Base-by-base conservation (phyloP, 1,284 basidiomycete species). In the Pseudozyma thailandica region DNA sequence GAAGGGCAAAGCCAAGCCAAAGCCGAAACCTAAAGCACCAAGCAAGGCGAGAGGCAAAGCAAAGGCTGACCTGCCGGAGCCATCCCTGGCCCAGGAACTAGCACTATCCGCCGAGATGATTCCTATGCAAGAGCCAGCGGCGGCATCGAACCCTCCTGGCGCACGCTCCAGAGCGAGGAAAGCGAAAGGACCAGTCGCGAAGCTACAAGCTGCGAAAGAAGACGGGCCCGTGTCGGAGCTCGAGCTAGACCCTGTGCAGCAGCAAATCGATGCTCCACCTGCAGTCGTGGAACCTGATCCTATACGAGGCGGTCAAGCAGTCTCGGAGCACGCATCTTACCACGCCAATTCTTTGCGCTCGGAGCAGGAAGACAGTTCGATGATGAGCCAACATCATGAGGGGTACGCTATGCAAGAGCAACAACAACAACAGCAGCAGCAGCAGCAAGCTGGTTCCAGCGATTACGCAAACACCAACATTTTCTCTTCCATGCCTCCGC, bases 221-320 rank as follows among this genome's bases (percentile, higher is more conserved):
- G 57, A 56, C 28, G 63, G 43, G 6, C 33, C 56, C 13, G 37
- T 66, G 12, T 60, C 63, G 10, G 63, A 66, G 51, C 57, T 66
- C 6, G 63, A 60, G 45, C 49, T 60, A 18, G 63, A 60, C 10
- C 48, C 63, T 1, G 4, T 13, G 9, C 54, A 48, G 46, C 53
- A 41, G 4, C 6, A 35, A 9, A 35, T 5, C 33, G 15, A n/a
- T n/a, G 33, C 8, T 16, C 33, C 33, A 5, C 15, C 33, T 9
- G 33, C 8, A n/a, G n/a, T n/a, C n/a, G n/a, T n/a, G n/a, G n/a
- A n/a, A 16, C 6, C 15, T 35, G 15, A 35, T 35, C 15, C 33
- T n/a, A n/a, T n/a, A n/a, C 42, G 4, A 5, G 35, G 7, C 10
- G 23, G 38, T 8, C 46, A 23, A 21, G 23, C 4, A 4, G 13